A percentile compares a stretch with the other conserved stretches of the same genome.
phyloP scores from a whole-genome alignment of 257 asterid genomes.

The Paraleonurus japonicus region DNA sequence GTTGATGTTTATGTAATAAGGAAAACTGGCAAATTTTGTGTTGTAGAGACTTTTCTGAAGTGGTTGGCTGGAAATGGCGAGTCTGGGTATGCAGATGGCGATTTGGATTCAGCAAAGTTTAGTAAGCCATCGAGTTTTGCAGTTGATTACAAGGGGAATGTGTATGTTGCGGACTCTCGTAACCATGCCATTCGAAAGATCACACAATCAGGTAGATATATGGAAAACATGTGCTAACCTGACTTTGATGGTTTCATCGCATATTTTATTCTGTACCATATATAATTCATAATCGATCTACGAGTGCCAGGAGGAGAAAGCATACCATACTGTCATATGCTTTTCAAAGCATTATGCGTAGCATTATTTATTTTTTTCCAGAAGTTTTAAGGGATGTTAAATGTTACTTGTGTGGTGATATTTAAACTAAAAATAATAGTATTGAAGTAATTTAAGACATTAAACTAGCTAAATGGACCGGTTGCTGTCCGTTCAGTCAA shows the following conservation, averaged over 20 bases:
- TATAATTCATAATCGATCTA: neutral
- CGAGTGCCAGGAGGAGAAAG: neutral
- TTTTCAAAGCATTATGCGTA: neutral
- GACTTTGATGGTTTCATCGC: neutral
- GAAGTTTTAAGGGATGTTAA: neutral
- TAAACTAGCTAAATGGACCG: neutral
- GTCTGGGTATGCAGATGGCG: slow-evolving; percentile 62
- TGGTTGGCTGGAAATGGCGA: slow-evolving; percentile 56
- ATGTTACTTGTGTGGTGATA: neutral
- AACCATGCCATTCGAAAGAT: slow-evolving; percentile 73
- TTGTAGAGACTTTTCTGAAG: slow-evolving; percentile 48
- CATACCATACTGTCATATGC: neutral
- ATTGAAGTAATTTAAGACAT: neutral
- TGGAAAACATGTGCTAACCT: slow-evolving; percentile 1
- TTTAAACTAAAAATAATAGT: neutral
- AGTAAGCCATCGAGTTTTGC: slow-evolving; percentile 68
- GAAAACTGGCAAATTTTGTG: neutral
- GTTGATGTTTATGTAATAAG: neutral
- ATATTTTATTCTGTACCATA: neutral
- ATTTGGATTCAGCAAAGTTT: slow-evolving; percentile 58
- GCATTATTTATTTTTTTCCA: neutral
- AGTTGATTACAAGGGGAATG: slow-evolving; percentile 67
- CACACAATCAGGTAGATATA: slow-evolving; percentile 52
- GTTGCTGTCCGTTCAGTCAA: neutral
- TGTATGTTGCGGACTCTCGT: slow-evolving; percentile 69